These are phyloP conservation scores for Tricholoma bakamatsutake DNA, from an alignment of 768 basidiomycete genomes.

Conservation along the genomic window DNA sequence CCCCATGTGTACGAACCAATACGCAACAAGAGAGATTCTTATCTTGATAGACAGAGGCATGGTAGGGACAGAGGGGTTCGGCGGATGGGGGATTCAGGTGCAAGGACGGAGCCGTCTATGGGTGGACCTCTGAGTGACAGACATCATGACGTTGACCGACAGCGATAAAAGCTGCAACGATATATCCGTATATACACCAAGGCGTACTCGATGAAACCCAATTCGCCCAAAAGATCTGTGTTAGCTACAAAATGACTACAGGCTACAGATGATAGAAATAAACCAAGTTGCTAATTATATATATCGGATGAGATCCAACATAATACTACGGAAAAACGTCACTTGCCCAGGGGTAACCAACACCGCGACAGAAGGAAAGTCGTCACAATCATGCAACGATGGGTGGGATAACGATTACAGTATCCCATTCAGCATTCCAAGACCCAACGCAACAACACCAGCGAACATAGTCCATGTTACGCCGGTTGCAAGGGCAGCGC, in stretches of 20 bases:
- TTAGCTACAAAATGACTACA: not conserved
- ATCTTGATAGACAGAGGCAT: not conserved
- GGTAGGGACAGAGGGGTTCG: not conserved
- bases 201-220: not conserved
- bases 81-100: not conserved
- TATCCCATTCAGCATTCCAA: not conserved
- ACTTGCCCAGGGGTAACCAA: not conserved
- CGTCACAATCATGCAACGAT: not conserved
- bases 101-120: not conserved
- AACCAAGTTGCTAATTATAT: no score
- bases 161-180: not conserved
- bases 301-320: not conserved
- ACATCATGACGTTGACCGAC: slow-evolving; percentile 1
- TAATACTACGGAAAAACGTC: not conserved
- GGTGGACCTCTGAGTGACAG: not conserved
- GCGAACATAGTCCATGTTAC: not conserved
- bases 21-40: not conserved
- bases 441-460: not conserved
- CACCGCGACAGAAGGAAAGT: not conserved
- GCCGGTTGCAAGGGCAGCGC: not conserved
- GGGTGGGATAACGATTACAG: not conserved
- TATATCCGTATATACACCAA: not conserved
- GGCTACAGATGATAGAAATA: not conserved
- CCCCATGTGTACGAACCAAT: slow-evolving; percentile 15
- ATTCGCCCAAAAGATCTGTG: not conserved